Evolutionary conservation across 352 stramenopile genomes (phyloP).

Genomic region (Globisporangium ultimum): DNA sequence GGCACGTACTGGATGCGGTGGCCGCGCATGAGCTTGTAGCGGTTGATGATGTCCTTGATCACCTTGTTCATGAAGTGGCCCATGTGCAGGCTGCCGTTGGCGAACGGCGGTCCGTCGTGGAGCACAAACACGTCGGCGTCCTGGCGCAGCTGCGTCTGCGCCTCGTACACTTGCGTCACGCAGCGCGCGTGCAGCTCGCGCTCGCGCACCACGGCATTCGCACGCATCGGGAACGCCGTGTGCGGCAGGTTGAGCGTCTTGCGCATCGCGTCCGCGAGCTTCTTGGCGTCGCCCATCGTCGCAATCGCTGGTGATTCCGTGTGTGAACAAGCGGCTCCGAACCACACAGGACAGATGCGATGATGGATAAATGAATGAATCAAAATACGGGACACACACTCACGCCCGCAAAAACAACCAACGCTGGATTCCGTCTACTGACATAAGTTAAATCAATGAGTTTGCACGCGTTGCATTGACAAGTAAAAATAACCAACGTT

Average conservation of each 20-base stretch:
- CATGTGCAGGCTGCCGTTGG: slow-evolving; percentile 98
- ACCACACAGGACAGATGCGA: too few relatives aligned
- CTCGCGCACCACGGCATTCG: slow-evolving; percentile 89
- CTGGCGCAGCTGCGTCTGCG: slow-evolving; percentile 19
- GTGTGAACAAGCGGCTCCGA: too few relatives aligned
- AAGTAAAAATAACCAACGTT: not conserved
- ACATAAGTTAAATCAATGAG: too few relatives aligned
- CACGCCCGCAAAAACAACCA: too few relatives aligned
- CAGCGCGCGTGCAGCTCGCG: slow-evolving; percentile 61
- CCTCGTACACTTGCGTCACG: slow-evolving; percentile 57
- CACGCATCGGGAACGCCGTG: slow-evolving; percentile 96
- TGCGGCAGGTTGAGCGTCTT: slow-evolving; percentile 95
- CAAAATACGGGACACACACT: too few relatives aligned
- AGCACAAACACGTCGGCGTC: slow-evolving; percentile 85
- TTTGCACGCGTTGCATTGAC: not conserved
- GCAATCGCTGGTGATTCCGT: too few relatives aligned
- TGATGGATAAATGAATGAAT: too few relatives aligned
- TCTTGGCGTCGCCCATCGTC: slow-evolving; percentile 40
- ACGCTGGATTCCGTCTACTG: too few relatives aligned
- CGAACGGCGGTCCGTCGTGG: slow-evolving; percentile 98
- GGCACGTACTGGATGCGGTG: slow-evolving; percentile 95
- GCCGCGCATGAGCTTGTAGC: slow-evolving; percentile 92
- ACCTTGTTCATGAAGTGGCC: slow-evolving; percentile 93
- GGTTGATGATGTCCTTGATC: slow-evolving; percentile 99
- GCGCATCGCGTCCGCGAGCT: slow-evolving; percentile 64